phyloP scores from a whole-genome alignment of 139 green algal species.

The Chlorella sp. region DNA sequence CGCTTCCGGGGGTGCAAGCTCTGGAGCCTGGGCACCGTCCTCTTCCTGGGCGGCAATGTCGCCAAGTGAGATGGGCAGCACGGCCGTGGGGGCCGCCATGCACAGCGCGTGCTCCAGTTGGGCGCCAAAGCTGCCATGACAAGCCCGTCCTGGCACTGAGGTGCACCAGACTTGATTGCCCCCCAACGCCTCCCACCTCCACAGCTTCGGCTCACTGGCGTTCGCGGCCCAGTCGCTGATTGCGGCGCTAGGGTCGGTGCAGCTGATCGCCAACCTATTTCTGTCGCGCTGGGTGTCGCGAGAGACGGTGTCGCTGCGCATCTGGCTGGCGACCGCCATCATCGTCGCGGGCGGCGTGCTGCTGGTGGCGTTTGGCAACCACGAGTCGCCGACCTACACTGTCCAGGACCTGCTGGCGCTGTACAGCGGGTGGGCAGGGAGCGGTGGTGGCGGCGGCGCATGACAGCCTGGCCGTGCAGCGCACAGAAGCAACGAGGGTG shows the following conservation, averaged over 20 bases:
- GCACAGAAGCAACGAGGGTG: too few species aligned
- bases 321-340: conserved; percentile 55
- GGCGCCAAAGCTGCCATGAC: background rate
- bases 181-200: too few species aligned
- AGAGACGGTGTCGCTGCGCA: conserved; percentile 59
- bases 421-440: conserved; percentile 53
- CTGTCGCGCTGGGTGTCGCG: conserved; percentile 81
- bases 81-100: background rate
- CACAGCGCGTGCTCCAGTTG: background rate
- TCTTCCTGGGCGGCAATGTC: conserved; percentile 77
- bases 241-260: conserved; percentile 77
- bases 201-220: conserved; percentile 42
- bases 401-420: conserved; percentile 65
- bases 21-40: conserved; percentile 71
- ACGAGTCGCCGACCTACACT: conserved; percentile 62
- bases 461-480: background rate
- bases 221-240: conserved; percentile 88
- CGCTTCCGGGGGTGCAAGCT: conserved; percentile 32
- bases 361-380: conserved; percentile 87
- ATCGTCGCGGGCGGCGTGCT: conserved; percentile 84
- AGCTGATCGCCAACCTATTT: conserved; percentile 89
- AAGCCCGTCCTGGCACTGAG: background rate
- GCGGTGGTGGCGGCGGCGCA: background rate
- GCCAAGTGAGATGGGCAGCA: conserved; percentile 43
- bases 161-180: conserved; percentile 8